Conservation (phyloP, 352 stramenopile genomes). For the Phytopythium litorale region DNA sequence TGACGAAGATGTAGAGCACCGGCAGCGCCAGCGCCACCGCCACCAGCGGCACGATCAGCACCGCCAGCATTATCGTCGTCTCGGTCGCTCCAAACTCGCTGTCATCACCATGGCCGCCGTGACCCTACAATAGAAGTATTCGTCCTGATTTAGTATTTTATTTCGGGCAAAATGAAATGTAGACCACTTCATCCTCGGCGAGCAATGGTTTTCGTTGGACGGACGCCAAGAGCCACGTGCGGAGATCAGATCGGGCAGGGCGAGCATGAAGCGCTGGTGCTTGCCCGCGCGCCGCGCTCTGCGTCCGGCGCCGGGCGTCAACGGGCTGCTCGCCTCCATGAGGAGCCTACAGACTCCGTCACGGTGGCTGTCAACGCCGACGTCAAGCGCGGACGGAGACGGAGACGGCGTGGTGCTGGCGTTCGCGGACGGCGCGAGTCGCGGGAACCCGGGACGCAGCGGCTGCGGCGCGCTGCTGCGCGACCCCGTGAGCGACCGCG, state of each 20-base stretch:
- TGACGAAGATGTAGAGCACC: slow-evolving; percentile 62
- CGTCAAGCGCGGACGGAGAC: neutral
- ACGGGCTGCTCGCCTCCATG: neutral
- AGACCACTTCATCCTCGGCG: neutral
- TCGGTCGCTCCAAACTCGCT: neutral
- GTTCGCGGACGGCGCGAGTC: slow-evolving; percentile 65
- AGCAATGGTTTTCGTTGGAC: neutral
- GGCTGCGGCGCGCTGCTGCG: slow-evolving; percentile 62
- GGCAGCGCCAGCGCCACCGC: slow-evolving; percentile 47
- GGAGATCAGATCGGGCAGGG: neutral
- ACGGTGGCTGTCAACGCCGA: neutral
- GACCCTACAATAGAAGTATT: neutral
- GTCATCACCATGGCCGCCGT: neutral
- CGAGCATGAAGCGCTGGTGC: neutral
- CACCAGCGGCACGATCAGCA: slow-evolving; percentile 47
- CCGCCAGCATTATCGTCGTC: slow-evolving; percentile 11
- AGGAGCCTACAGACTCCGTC: neutral
- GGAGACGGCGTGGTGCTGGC: slow-evolving; percentile 21
- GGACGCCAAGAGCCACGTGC: neutral
- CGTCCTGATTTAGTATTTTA: neutral
- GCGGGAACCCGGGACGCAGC: slow-evolving; percentile 61
- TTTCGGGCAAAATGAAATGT: no score
- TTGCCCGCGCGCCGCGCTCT: neutral
- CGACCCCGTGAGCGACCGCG: slow-evolving; percentile 25
- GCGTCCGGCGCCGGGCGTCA: neutral